Percentiles rank a stretch among this genome's conserved stretches.
Evolutionary conservation across 345 rosid genomes (phyloP).

Genomic region (Murraya paniculata): DNA sequence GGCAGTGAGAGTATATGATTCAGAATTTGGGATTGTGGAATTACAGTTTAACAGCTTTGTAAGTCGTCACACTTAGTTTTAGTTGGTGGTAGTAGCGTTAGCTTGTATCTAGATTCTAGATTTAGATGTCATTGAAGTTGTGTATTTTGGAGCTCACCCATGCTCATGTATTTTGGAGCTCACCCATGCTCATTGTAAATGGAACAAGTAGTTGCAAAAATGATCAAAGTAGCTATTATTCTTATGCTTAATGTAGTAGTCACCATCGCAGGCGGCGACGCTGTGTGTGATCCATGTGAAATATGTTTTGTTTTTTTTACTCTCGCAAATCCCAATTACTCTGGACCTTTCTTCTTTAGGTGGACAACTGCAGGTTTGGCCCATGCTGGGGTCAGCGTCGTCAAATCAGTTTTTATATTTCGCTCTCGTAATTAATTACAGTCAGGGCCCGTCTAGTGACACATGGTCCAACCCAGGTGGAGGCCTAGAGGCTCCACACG

Average conservation of each 20-base stretch:
- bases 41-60: conserved; percentile 16
- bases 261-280: too few relatives aligned
- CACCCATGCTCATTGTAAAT: conserved; percentile 8
- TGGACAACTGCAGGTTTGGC: neutral
- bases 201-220: neutral
- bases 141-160: conserved; percentile 3
- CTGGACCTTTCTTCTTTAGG: too few relatives aligned
- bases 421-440: neutral
- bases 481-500: too few relatives aligned
- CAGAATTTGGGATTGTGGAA: neutral
- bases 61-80: neutral
- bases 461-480: neutral
- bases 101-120: neutral
- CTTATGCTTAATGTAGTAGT: too few relatives aligned
- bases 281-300: neutral
- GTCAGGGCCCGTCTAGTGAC: neutral
- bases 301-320: neutral
- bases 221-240: neutral
- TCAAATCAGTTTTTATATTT: neutral
- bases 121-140: conserved; percentile 11
- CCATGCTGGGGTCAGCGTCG: neutral
- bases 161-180: conserved; percentile 6
- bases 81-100: neutral
- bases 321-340: too few relatives aligned
- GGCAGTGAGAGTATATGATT: too few relatives aligned